phyloP scores from a whole-genome alignment of 192 early-diverging fungal genomes.

The Chytriomyces sp. region DNA sequence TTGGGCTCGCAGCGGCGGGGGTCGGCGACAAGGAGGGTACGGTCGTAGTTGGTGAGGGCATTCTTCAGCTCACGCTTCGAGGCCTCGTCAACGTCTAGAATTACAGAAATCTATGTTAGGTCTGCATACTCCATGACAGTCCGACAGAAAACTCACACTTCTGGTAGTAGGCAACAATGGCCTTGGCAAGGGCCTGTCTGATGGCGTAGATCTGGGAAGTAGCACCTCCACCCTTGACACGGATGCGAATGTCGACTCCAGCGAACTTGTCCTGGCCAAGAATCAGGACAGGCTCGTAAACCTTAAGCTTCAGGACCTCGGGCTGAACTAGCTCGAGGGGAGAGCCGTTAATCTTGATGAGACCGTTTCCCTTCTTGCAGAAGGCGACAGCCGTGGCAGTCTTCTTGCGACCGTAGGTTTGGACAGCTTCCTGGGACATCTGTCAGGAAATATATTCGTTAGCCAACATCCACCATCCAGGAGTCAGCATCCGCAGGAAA shows the following conservation, averaged over 20 bases:
- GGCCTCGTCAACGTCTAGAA: constrained; percentile 88
- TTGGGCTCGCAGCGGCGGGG: constrained; percentile 99
- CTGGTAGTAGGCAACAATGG: constrained; percentile 98
- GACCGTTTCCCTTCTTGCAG: constrained; percentile 96
- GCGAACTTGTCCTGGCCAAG: constrained; percentile 96
- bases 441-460: too few species aligned
- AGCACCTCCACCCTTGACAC: constrained; percentile 96
- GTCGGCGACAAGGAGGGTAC: constrained; percentile 97
- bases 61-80: constrained; percentile 99
- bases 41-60: constrained; percentile 86
- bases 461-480: too few species aligned
- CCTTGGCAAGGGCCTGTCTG: constrained; percentile 99
- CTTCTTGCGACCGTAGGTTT: constrained; percentile 89
- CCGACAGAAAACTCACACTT: constrained; percentile 68
- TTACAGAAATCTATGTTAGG: not conserved
- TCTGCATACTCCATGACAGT: not conserved
- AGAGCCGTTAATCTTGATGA: constrained; percentile 97
- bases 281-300: constrained; percentile 96
- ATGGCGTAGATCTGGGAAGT: constrained; percentile 97
- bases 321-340: constrained; percentile 96
- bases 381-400: constrained; percentile 99
- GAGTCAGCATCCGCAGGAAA: too few species aligned
- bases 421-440: constrained; percentile 67
- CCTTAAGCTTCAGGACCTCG: constrained; percentile 96
- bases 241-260: constrained; percentile 94